Evolutionary conservation across 768 basidiomycete genomes (phyloP).

Genomic region (Lactarius quietus): DNA sequence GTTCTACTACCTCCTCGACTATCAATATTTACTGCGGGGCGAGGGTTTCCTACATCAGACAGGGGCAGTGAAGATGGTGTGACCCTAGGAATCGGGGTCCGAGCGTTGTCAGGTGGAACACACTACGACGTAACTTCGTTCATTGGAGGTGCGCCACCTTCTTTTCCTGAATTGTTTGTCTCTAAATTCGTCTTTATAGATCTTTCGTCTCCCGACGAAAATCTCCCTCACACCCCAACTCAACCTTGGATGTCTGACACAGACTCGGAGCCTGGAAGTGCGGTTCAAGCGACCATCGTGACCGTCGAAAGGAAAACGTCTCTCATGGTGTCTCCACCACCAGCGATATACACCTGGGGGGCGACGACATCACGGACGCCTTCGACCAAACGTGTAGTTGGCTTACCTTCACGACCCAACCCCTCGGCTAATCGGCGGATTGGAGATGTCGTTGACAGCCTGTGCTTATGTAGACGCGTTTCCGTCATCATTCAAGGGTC

Average conservation of each 20-base stretch:
- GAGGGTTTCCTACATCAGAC: constrained; percentile 25
- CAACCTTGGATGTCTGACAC: constrained; percentile 5
- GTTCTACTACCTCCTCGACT: constrained; percentile 28
- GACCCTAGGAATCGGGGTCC: constrained; percentile 6
- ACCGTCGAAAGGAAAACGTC: constrained; percentile 22
- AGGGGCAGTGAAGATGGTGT: constrained; percentile 5
- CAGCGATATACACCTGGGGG: not conserved
- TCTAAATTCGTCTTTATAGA: constrained; percentile 28
- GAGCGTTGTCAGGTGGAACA: constrained; percentile 45
- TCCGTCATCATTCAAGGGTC: not conserved
- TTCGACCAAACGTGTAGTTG: constrained; percentile 19
- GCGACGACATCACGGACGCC: not conserved
- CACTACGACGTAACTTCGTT: constrained; percentile 75
- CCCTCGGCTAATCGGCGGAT: not conserved
- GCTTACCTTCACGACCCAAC: constrained; percentile 31
- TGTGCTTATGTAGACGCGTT: not conserved
- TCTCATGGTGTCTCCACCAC: not conserved
- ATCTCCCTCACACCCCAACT: not conserved
- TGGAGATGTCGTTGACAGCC: not conserved
- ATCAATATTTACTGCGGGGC: constrained; percentile 30
- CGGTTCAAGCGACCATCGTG: constrained; percentile 13
- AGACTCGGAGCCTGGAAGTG: constrained; percentile 12
- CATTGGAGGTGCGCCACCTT: constrained; percentile 45
- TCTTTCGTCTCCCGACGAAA: constrained; percentile 33
- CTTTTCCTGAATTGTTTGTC: not conserved